Conservation (phyloP, 164 flowering plant genomes). For the Annona squamosa region DNA sequence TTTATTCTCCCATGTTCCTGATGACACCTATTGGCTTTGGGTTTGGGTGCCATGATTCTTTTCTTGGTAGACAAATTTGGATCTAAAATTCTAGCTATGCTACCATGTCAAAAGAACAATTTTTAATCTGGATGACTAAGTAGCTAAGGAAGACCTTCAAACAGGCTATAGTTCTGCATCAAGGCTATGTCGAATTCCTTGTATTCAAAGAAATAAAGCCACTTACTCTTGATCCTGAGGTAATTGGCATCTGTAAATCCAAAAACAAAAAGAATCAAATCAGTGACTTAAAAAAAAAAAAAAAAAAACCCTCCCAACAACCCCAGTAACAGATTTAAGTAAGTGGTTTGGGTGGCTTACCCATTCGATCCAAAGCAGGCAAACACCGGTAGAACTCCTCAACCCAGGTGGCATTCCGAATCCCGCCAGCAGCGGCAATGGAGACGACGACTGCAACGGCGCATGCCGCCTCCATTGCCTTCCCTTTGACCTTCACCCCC, state of each 20-base stretch:
- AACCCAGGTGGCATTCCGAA: slow-evolving; percentile 14
- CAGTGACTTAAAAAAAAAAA: background rate
- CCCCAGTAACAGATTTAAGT: background rate
- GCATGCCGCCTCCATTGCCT: slow-evolving; percentile 22
- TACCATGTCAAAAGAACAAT: too few species aligned
- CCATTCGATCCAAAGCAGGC: slow-evolving; percentile 21
- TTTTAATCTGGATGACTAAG: too few species aligned
- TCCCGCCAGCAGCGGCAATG: slow-evolving; percentile 18
- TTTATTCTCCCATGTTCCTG: too few species aligned
- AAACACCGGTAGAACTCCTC: slow-evolving; percentile 42
- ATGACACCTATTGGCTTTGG: too few species aligned
- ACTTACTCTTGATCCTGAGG: slow-evolving; percentile 42
- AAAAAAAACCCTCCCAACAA: background rate
- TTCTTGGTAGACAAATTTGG: too few species aligned
- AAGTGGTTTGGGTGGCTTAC: slow-evolving; percentile 18
- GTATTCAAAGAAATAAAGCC: background rate
- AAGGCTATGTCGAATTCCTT: too few species aligned
- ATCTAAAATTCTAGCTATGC: too few species aligned
- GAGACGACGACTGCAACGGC: slow-evolving; percentile 24
- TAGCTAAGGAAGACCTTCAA: too few species aligned
- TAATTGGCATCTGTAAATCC: slow-evolving; percentile 30
- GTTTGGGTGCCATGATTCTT: too few species aligned
- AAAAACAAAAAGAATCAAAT: slow-evolving; percentile 3
- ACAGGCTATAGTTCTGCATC: too few species aligned
- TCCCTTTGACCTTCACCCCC: background rate